A percentile compares a stretch with the other conserved stretches of the same genome.
Conservation (phyloP, 345 rosid species). For the Populus deltoides region DNA sequence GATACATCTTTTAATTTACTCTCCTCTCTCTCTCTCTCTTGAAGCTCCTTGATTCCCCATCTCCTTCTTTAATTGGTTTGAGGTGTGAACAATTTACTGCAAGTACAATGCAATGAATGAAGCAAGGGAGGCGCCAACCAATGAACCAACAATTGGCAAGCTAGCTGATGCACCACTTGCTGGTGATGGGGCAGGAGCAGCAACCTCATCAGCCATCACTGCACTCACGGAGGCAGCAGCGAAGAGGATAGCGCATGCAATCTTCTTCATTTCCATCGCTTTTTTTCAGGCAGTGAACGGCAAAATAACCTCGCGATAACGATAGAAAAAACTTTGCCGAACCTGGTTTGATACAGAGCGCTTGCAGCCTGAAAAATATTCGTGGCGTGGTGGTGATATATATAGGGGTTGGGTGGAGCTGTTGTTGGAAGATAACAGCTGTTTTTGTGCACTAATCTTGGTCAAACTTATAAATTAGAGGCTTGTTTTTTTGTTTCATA, state of each 20-base stretch:
- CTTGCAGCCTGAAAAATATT: conserved; percentile 12
- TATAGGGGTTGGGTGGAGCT: not conserved
- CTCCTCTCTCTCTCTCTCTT: not conserved
- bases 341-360: conserved; percentile 4
- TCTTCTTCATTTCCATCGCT: conserved; percentile 61
- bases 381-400: not conserved
- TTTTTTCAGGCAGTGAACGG: not conserved
- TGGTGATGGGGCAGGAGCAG: conserved; percentile 37
- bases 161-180: conserved; percentile 22
- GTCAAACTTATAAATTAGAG: not conserved
- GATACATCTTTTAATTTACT: not conserved
- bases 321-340: conserved; percentile 7
- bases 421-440: not conserved
- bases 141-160: conserved; percentile 31
- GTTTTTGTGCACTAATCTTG: not conserved
- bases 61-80: not conserved
- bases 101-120: conserved; percentile 32
- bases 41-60: not conserved
- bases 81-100: conserved; percentile 2
- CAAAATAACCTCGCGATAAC: not conserved
- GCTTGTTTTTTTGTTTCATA: not conserved
- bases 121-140: conserved; percentile 38
- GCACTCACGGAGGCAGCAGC: conserved; percentile 52
- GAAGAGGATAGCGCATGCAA: conserved; percentile 45
- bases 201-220: conserved; percentile 41